phyloP scores from a whole-genome alignment of 1,139 yeast genomes.

The Magnusiomyces magnusii region DNA sequence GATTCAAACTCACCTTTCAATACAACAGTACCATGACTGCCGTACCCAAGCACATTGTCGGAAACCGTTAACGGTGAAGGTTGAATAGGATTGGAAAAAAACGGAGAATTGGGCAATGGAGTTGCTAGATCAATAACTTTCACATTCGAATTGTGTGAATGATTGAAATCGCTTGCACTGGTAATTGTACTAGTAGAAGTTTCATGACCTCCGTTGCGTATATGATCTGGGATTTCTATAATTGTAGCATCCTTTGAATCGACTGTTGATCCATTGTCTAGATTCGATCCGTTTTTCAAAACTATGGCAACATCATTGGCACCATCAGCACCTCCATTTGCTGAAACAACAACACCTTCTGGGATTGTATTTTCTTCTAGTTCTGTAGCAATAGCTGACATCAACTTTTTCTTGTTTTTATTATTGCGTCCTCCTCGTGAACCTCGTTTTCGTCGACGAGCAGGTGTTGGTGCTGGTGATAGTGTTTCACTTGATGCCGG shows the following conservation, averaged over 20 bases:
- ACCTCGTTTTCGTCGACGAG: constrained; percentile 69
- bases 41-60: constrained; percentile 77
- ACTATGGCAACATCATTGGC: too few relatives aligned
- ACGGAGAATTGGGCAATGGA: not conserved
- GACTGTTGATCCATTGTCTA: not conserved
- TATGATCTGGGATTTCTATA: not conserved
- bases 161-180: not conserved
- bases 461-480: not conserved
- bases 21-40: constrained; percentile 96
- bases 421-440: constrained; percentile 72
- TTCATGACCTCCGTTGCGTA: not conserved
- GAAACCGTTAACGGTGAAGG: constrained; percentile 54
- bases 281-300: not conserved
- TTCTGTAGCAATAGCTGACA: constrained; percentile 8
- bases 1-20: constrained; percentile 84
- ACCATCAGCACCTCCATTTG: not conserved
- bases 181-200: not conserved
- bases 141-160: not conserved
- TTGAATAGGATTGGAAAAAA: constrained; percentile 11
- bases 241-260: not conserved
- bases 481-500: not conserved
- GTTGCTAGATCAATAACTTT: constrained; percentile 5
- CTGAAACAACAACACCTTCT: too few relatives aligned
- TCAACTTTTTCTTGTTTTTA: constrained; percentile 25
- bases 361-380: constrained; percentile 3